Evolutionary conservation across 73 alveolate species (phyloP).

Genomic region (Stentor roeselii): DNA sequence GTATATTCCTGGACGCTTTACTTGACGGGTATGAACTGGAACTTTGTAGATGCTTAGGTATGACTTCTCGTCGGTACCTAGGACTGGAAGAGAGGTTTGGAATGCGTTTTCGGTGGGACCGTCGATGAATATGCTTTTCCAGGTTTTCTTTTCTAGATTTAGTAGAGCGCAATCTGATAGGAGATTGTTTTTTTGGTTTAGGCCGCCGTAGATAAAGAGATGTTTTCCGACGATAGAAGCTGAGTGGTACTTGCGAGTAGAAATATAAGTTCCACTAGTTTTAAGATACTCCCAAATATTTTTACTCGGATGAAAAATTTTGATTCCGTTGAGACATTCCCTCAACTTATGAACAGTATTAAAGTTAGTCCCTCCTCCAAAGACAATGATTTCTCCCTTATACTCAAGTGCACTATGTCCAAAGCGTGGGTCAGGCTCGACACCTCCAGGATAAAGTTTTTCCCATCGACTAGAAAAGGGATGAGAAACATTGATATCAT

Average conservation of each 20-base stretch:
- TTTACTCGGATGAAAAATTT: neutral
- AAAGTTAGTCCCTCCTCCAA: constrained; percentile 30
- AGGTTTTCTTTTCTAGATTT: neutral
- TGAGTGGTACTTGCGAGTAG: constrained; percentile 1
- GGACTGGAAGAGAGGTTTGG: neutral
- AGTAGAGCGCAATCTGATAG: constrained; percentile 1
- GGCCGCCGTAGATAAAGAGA: constrained; percentile 23
- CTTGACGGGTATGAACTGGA: neutral
- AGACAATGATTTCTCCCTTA: constrained; percentile 3
- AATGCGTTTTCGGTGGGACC: constrained; percentile 20
- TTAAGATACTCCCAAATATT: neutral
- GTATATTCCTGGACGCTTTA: constrained; percentile 20
- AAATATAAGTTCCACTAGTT: neutral
- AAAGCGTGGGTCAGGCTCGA: constrained; percentile 23
- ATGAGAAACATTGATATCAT: neutral
- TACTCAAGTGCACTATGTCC: constrained; percentile 25
- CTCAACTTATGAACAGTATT: neutral
- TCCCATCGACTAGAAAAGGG: neutral
- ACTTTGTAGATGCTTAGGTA: neutral
- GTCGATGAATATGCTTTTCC: neutral
- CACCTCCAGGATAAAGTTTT: constrained; percentile 6
- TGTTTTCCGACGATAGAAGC: constrained; percentile 29
- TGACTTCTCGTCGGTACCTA: neutral
- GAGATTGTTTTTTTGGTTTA: constrained; percentile 13
- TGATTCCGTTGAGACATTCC: constrained; percentile 17